Percentiles rank a stretch among this genome's conserved stretches.
phyloP scores from a whole-genome alignment of 768 basidiomycete species.

The Tylopilus rubrobrunneus region DNA sequence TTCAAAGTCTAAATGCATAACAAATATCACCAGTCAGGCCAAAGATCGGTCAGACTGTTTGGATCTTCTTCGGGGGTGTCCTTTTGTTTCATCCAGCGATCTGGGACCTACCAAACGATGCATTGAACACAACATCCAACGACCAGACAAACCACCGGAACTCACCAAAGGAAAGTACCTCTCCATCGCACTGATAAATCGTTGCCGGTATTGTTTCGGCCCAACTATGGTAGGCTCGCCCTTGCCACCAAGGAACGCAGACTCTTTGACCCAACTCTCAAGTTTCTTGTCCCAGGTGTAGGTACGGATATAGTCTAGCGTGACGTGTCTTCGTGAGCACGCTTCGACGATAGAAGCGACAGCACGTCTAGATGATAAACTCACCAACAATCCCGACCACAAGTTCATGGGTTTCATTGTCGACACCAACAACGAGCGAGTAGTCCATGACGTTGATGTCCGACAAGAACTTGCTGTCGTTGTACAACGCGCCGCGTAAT shows the following conservation, averaged over 20 bases:
- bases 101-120: slow-evolving; percentile 60
- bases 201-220: slow-evolving; percentile 92
- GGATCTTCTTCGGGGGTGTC: slow-evolving; percentile 76
- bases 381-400: too few relatives aligned
- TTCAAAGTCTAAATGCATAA: slow-evolving; percentile 4
- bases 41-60: slow-evolving; percentile 50
- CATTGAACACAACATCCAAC: slow-evolving; percentile 1
- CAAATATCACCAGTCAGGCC: slow-evolving; percentile 69
- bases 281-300: slow-evolving; percentile 99
- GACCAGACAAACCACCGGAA: slow-evolving; percentile 1
- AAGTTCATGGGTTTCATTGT: slow-evolving; percentile 82
- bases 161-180: slow-evolving; percentile 82
- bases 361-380: too few relatives aligned
- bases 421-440: slow-evolving; percentile 94
- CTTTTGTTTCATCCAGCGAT: slow-evolving; percentile 87
- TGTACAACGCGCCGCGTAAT: slow-evolving; percentile 83
- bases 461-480: slow-evolving; percentile 92
- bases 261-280: too few relatives aligned
- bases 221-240: slow-evolving; percentile 97
- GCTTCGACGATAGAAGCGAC: too few relatives aligned
- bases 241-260: slow-evolving; percentile 80
- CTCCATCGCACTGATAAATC: too few relatives aligned
- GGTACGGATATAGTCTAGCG: slow-evolving; percentile 85
- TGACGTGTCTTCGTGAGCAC: slow-evolving; percentile 5
- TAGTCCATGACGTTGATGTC: slow-evolving; percentile 98